These are phyloP conservation scores for Saturnispora serradocipensis DNA, from an alignment of 805 yeast genomes.

Conservation along the genomic window DNA sequence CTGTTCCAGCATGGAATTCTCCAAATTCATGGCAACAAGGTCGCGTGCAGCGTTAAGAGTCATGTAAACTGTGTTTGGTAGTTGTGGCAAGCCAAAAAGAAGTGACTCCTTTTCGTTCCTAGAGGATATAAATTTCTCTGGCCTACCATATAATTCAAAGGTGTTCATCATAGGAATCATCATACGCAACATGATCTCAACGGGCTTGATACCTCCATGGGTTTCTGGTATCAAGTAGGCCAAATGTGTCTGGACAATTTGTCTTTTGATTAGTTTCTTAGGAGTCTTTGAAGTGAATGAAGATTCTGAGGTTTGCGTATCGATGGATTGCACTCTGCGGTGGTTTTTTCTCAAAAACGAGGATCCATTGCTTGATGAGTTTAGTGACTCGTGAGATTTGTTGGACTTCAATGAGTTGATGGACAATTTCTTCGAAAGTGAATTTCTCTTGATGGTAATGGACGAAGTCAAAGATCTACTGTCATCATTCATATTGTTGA, in stretches of 20 bases:
- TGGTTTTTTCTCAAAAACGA: conserved; percentile 10
- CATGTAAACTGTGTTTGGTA: conserved; percentile 59
- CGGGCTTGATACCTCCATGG: conserved; percentile 63
- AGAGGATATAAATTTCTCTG: conserved; percentile 49
- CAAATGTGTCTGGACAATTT: conserved; percentile 21
- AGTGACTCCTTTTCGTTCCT: conserved; percentile 46
- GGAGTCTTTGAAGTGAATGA: conserved; percentile 20
- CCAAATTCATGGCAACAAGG: conserved; percentile 25
- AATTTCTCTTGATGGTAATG: conserved; percentile 5
- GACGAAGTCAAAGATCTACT: conserved; percentile 1
- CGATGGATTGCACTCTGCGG: conserved; percentile 20
- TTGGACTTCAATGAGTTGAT: conserved; percentile 20
- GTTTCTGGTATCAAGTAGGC: conserved; percentile 48
- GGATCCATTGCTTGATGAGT: conserved; percentile 14
- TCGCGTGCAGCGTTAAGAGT: conserved; percentile 25
- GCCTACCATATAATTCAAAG: conserved; percentile 68
- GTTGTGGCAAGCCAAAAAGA: conserved; percentile 63
- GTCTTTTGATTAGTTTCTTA: conserved; percentile 18
- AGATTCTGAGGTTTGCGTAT: conserved; percentile 20
- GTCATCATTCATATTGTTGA: conserved; percentile 20
- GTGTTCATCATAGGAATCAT: conserved; percentile 62
- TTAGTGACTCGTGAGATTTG: conserved; percentile 10
- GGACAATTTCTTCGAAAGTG: conserved; percentile 22
- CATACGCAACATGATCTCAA: conserved; percentile 65
- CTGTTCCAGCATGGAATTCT: conserved; percentile 24